Evolutionary conservation across 495 filamentous ascomycete species (phyloP).

Genomic region (Aspergillus nidulans): DNA sequence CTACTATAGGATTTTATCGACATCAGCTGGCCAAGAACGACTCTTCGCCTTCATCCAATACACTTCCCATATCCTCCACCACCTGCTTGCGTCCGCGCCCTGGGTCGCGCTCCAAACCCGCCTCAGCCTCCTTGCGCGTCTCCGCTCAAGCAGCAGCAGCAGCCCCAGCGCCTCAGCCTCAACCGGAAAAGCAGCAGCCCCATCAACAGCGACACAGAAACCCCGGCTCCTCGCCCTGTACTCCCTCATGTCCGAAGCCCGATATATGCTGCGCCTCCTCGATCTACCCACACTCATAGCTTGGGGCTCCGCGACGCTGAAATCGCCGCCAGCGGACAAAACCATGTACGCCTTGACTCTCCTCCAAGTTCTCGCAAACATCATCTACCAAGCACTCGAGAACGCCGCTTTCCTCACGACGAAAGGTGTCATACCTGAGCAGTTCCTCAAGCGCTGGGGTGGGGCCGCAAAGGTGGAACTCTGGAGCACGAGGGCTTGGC

Average conservation of each 20-base stretch:
- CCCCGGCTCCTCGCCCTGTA: constrained; percentile 39
- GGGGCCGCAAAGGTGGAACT: constrained; percentile 53
- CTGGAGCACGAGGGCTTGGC: constrained; percentile 81
- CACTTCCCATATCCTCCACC: constrained; percentile 36
- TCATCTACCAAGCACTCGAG: constrained; percentile 74
- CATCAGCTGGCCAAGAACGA: constrained; percentile 32
- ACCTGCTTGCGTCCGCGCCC: constrained; percentile 36
- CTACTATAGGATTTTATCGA: constrained; percentile 29
- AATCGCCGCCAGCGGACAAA: constrained; percentile 43
- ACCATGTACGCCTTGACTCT: constrained; percentile 51
- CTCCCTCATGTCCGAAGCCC: constrained; percentile 60
- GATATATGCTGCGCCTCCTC: constrained; percentile 75
- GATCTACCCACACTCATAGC: constrained; percentile 73
- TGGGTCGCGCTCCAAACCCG: constrained; percentile 34
- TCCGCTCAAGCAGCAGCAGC: constrained; percentile 32
- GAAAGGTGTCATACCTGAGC: constrained; percentile 48
- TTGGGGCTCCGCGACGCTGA: constrained; percentile 58
- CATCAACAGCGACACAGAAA: constrained; percentile 10
- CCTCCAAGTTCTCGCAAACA: constrained; percentile 62
- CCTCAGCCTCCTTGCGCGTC: constrained; percentile 34
- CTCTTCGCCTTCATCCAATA: constrained; percentile 37
- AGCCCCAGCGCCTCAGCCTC: no score
- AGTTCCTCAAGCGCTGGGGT: constrained; percentile 53
- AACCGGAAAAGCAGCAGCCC: constrained; percentile 13
- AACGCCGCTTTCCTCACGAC: constrained; percentile 74